These are phyloP conservation scores for Turritis glabra DNA, from an alignment of 345 rosid species.

Conservation along the genomic window DNA sequence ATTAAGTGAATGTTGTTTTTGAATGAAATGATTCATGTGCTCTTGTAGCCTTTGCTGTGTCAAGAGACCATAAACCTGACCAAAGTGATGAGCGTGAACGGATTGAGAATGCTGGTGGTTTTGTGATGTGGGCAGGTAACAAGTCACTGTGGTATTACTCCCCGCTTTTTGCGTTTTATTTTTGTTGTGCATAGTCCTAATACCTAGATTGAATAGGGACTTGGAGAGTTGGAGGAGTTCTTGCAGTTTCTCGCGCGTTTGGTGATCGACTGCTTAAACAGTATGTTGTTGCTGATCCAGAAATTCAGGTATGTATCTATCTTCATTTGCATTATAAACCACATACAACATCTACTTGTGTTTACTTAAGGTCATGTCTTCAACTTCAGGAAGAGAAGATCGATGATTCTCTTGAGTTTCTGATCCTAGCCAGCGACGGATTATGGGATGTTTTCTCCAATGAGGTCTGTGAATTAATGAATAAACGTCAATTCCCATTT, in stretches of 20 bases:
- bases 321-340: not conserved
- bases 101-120: conserved; percentile 98
- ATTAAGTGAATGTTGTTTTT: not conserved
- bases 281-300: conserved; percentile 99
- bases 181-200: not conserved
- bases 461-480: conserved; percentile 65
- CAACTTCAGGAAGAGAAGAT: conserved; percentile 82
- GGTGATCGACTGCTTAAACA: conserved; percentile 95
- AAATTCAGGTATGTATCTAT: conserved; percentile 63
- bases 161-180: not conserved
- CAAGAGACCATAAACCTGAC: conserved; percentile 98
- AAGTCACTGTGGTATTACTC: conserved; percentile 1
- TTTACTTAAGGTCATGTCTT: not conserved
- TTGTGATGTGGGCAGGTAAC: conserved; percentile 99
- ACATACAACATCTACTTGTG: not conserved
- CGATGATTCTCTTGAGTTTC: conserved; percentile 95
- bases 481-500: no score
- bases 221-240: conserved; percentile 99
- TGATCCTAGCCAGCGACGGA: conserved; percentile 99
- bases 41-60: conserved; percentile 80
- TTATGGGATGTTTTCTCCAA: conserved; percentile 97
- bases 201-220: conserved; percentile 58
- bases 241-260: conserved; percentile 99
- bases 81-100: conserved; percentile 97
- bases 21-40: not conserved